phyloP scores from a whole-genome alignment of 2,329 filamentous ascomycete genomes.

The Fusarium euwallaceae region DNA sequence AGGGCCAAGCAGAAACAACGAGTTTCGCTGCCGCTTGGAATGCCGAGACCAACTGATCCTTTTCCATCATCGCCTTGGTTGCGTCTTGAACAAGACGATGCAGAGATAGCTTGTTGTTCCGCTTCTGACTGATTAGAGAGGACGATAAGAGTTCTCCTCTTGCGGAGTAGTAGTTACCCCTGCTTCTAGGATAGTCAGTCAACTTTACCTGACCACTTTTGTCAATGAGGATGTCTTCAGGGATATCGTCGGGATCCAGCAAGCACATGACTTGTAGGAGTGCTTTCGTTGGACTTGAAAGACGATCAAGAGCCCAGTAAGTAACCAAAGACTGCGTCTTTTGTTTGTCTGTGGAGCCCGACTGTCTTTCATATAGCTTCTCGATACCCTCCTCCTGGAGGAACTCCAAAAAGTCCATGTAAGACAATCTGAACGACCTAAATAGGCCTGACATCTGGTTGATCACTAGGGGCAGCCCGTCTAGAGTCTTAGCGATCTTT shows the following conservation, averaged over 20 bases:
- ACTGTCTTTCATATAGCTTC: neutral
- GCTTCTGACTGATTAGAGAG: neutral
- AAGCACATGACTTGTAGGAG: neutral
- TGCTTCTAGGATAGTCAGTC: neutral
- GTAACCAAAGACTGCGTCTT: neutral
- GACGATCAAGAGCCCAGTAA: neutral
- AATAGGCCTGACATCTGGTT: neutral
- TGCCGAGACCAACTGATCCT: neutral
- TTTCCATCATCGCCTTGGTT: neutral
- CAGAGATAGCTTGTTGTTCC: neutral
- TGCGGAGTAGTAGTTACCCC: neutral
- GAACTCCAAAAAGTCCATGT: neutral
- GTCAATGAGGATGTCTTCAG: neutral
- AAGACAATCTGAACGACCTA: neutral
- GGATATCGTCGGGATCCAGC: neutral
- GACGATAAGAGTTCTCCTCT: neutral
- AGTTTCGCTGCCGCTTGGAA: neutral
- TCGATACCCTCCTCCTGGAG: neutral
- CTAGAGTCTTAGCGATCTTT: neutral
- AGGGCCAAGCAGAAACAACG: neutral
- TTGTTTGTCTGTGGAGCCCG: neutral
- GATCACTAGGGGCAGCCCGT: neutral
- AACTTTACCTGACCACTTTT: neutral
- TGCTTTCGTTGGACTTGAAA: neutral
- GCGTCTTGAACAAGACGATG: neutral